Evolutionary conservation across 1,284 basidiomycete genomes (phyloP).

Genomic region (Ustilago hordei): DNA sequence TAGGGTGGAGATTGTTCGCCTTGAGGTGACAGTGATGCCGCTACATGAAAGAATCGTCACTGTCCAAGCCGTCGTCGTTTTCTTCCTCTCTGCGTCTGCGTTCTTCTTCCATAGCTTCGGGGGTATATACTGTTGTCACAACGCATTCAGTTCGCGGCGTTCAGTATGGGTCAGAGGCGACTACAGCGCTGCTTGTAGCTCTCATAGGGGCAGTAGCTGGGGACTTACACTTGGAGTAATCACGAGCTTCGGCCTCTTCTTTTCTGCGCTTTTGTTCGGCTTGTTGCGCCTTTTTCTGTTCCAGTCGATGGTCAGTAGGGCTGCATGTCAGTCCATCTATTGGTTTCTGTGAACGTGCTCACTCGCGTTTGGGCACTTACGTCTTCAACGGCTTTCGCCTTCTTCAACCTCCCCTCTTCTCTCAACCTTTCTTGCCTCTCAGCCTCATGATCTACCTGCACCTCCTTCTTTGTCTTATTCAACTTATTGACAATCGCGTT

Average conservation of each 20-base stretch:
- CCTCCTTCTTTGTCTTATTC: slow-evolving; percentile 86
- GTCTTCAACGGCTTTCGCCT: slow-evolving; percentile 55
- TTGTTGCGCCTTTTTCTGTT: slow-evolving; percentile 52
- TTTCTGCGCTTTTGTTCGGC: slow-evolving; percentile 72
- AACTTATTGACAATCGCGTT: slow-evolving; percentile 92
- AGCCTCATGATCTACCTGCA: slow-evolving; percentile 85
- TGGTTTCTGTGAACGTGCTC: background rate
- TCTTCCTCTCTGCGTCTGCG: slow-evolving; percentile 45
- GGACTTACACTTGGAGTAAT: slow-evolving; percentile 70
- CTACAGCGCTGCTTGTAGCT: no score
- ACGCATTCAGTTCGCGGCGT: background rate
- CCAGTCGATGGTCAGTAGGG: background rate
- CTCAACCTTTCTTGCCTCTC: slow-evolving; percentile 78
- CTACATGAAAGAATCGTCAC: slow-evolving; percentile 66
- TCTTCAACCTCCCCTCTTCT: slow-evolving; percentile 54
- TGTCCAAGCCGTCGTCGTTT: slow-evolving; percentile 51
- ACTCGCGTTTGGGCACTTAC: slow-evolving; percentile 18
- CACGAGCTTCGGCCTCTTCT: slow-evolving; percentile 71
- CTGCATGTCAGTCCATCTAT: background rate
- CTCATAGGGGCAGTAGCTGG: background rate
- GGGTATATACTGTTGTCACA: slow-evolving; percentile 51
- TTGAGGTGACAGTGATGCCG: background rate
- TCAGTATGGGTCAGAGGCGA: no score
- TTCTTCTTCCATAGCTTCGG: slow-evolving; percentile 63
- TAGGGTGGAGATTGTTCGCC: background rate